Base-by-base conservation (phyloP, 805 yeast genomes). In the Saturnispora kantuleensis region DNA sequence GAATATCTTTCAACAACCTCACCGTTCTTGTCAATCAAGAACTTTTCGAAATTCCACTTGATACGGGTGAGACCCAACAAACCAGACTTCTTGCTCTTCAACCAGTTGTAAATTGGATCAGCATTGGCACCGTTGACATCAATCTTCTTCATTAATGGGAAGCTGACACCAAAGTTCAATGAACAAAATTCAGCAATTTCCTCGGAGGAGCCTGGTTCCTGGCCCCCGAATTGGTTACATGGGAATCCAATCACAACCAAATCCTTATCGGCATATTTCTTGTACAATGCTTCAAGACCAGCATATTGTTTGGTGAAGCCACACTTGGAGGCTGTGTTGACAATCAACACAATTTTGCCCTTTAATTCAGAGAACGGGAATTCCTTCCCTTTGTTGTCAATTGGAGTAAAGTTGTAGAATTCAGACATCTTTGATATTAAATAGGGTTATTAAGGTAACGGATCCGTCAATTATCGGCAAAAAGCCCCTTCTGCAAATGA, bases 251-350 rank as follows among this genome's bases (percentile, higher is more conserved):
- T 51, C 26, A 88, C 70, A 38, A 66, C 77, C 18, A 89, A 67
- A 1, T 85, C 94, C 50, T 73, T 57, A 40, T 72, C 76, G 43
- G 72, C 65, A 65, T 81, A 84, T 58, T 78, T 77, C 49, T 77
- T 66, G 66, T 85, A 79, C 11, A 88, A 64, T 35, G 61, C 65
- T 64, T 88, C 89, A 31, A 88, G 66, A 42, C 80, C 90, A 43
- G 69, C 65, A 60, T 82, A 84, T 62, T 87, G 95, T 46, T 84
- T 79, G 3, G 93, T 79, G 64, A 77, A 79, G 5, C 78, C 79
- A 61, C 94, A 85, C 65, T 85, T 81, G 57, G 93, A 81, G 13
- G 96, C 96, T 32, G 86, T 90, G 62, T 87, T 87, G 48, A 88
- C 94, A 46, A 88, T 70, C 37, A 87, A 62, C 13, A 88, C 89